phyloP scores from a whole-genome alignment of 164 flowering plant genomes.

The Stephania yunnanensis region DNA sequence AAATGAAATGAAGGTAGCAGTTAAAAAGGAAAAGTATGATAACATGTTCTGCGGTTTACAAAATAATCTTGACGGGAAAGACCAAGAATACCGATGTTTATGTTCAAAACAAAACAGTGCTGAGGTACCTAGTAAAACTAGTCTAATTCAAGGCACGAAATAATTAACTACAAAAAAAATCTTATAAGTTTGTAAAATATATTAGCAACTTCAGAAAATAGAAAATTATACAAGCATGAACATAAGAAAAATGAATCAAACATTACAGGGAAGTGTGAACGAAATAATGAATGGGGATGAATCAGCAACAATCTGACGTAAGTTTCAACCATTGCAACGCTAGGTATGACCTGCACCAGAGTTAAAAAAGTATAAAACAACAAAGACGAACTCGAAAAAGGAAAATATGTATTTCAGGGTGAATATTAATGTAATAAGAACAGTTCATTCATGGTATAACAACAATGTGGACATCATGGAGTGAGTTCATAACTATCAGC shows the following conservation, averaged over 20 bases:
- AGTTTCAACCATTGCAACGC: conserved; percentile 94
- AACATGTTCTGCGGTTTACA: not conserved
- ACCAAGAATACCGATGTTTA: not conserved
- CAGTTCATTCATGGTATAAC: not conserved
- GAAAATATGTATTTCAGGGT: not conserved
- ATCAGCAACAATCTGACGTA: conserved; percentile 75
- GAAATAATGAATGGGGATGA: conserved; percentile 86
- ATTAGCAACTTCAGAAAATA: not conserved
- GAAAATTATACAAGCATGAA: not conserved
- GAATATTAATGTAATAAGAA: not conserved
- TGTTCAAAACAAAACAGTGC: not conserved
- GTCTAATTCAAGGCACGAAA: not conserved
- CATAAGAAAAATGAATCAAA: conserved; percentile 12
- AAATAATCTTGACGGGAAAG: not conserved
- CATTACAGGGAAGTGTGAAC: conserved; percentile 82
- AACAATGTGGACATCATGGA: not conserved
- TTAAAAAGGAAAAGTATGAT: not conserved
- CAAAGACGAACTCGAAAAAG: not conserved
- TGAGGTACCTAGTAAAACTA: not conserved
- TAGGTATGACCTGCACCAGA: conserved; percentile 74
- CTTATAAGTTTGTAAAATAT: not conserved
- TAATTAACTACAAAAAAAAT: not conserved
- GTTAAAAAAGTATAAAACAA: conserved; percentile 5
- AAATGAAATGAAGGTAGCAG: too few relatives aligned
- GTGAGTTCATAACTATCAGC: not conserved